Base-by-base conservation (phyloP, 176 grass and related monocot species). In the Luzula sylvatica region DNA sequence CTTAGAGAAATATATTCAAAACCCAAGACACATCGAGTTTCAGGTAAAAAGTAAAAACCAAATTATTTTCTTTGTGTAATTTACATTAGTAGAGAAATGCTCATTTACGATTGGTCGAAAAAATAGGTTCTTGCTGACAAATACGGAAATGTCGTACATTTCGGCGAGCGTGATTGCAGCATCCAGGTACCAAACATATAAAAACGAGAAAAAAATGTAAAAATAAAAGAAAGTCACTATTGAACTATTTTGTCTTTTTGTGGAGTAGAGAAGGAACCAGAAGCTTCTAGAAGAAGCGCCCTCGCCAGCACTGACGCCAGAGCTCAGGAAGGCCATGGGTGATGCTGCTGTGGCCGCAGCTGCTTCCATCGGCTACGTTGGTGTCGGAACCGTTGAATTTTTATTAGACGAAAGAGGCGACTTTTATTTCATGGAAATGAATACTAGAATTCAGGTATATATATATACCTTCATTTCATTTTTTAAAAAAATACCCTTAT, bases 361-460 rank as follows among this genome's bases (percentile, higher is more conserved):
- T 11, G 59, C 58, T 16, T 72, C 59, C 19, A 72, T 79, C 46
- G 75, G 75, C 21, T 79, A 79, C 15, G 25, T 79, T 53, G 75
- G 75, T 72, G 75, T 79, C 67, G 75, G 68, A 15, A 79, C 75
- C 57, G 61, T 79, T 48, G 75, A 79, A 39, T 79, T 79, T 79
- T 53, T 79, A 18, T 65, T 79, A 45, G 75, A 79, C 27, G 67
- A 79, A 70, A 65, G 75, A 72, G 67, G 67, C 3, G 63, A 63
- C 16, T 79, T 79, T 61, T 79, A 79, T 64, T 72, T 79, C 53
- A 79, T 79, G 68, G 75, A 79, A 58, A 79, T 72, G 75, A 79
- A 79, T 52, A 79, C 75, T 3, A 79, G 68, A 60, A 79, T 79
- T 50, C 75, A 79, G 75, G 68, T 79, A 52, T 20, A 46, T 43